phyloP scores from a whole-genome alignment of 192 early-diverging fungal genomes.

The Cladochytrium replicatum region DNA sequence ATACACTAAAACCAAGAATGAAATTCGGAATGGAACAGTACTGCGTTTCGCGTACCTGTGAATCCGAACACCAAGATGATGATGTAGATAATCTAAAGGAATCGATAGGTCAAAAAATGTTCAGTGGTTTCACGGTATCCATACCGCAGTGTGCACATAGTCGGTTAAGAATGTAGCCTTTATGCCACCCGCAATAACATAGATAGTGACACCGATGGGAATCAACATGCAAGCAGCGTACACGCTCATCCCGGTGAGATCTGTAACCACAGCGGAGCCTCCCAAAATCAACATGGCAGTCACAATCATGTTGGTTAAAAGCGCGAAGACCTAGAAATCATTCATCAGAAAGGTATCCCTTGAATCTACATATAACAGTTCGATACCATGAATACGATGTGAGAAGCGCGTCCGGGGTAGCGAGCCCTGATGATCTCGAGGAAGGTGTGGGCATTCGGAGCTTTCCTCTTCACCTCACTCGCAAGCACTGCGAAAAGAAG shows the following conservation, averaged over 20 bases:
- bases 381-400: constrained; percentile 51
- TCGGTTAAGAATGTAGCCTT: constrained; percentile 69
- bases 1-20: no score
- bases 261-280: constrained; percentile 55
- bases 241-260: constrained; percentile 57
- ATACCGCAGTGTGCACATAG: constrained; percentile 58
- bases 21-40: no score
- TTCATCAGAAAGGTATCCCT: constrained; percentile 5
- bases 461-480: constrained; percentile 62
- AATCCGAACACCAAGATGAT: constrained; percentile 61
- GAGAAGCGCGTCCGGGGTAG: constrained; percentile 53
- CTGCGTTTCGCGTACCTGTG: no score
- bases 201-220: constrained; percentile 57
- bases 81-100: constrained; percentile 58
- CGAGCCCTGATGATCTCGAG: constrained; percentile 56
- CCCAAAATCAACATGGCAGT: constrained; percentile 66
- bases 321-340: constrained; percentile 23
- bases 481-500: constrained; percentile 61
- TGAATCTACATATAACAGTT: constrained; percentile 35
- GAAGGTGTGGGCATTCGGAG: constrained; percentile 67
- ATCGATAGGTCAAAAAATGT: not conserved
- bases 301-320: constrained; percentile 42
- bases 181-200: constrained; percentile 56
- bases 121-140: not conserved
- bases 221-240: constrained; percentile 52